Percentiles rank a stretch among this genome's conserved stretches.
phyloP scores from a whole-genome alignment of 768 basidiomycete species.

The Kwoniella europaea region DNA sequence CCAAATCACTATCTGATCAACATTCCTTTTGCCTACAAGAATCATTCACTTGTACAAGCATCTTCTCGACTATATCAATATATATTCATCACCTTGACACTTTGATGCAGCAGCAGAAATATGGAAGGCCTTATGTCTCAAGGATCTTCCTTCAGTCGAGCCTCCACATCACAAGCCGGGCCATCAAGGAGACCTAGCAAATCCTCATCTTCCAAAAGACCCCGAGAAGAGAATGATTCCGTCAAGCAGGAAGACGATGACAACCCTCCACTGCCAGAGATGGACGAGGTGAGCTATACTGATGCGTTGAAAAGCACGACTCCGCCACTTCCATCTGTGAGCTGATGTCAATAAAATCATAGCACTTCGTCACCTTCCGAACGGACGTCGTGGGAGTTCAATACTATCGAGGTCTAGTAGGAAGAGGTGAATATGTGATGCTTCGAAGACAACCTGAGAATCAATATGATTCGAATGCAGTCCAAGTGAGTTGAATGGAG shows the following conservation, averaged over 20 bases:
- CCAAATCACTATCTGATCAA: slow-evolving; percentile 18
- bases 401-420: slow-evolving; percentile 82
- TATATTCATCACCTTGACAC: no score
- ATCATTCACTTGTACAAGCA: background rate
- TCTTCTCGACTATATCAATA: no score
- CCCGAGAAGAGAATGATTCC: background rate
- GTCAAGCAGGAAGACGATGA: slow-evolving; percentile 20
- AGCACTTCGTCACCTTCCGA: slow-evolving; percentile 68
- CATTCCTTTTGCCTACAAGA: background rate
- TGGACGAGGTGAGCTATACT: slow-evolving; percentile 34
- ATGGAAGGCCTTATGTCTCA: slow-evolving; percentile 2
- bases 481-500: slow-evolving; percentile 38
- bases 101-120: background rate
- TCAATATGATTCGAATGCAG: slow-evolving; percentile 63
- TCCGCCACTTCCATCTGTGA: no score
- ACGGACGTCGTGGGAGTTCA: slow-evolving; percentile 80
- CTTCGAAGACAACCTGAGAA: slow-evolving; percentile 43
- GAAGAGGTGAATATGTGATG: slow-evolving; percentile 69
- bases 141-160: background rate
- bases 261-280: slow-evolving; percentile 22
- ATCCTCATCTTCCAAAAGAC: slow-evolving; percentile 14
- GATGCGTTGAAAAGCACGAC: no score
- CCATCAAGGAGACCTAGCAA: slow-evolving; percentile 6
- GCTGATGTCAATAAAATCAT: background rate
- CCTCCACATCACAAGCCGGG: background rate